Evolutionary conservation across 2,329 filamentous ascomycete genomes (phyloP).

Genomic region (Diaporthe destruens): DNA sequence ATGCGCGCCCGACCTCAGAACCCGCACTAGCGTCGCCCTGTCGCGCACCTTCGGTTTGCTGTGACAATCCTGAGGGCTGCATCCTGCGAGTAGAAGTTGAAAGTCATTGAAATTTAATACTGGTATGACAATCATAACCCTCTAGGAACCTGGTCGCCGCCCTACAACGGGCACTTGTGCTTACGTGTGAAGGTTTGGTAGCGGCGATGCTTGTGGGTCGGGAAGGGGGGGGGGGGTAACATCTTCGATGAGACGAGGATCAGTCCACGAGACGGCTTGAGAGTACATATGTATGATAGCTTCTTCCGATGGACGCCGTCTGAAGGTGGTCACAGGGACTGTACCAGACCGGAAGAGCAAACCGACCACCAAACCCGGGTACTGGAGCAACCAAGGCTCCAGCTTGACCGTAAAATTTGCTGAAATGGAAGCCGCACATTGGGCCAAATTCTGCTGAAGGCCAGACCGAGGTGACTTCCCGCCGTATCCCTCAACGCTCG

Average conservation of each 20-base stretch:
- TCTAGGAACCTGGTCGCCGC: neutral
- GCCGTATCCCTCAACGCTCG: neutral
- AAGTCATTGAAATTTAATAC: neutral
- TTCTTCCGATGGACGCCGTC: conserved; percentile 3
- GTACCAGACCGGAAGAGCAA: neutral
- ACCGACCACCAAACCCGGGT: conserved; percentile 3
- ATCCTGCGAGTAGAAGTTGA: neutral
- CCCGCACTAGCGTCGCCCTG: conserved; percentile 30
- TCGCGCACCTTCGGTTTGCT: neutral
- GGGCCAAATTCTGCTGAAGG: conserved; percentile 26
- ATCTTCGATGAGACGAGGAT: conserved; percentile 17
- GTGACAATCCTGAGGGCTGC: neutral
- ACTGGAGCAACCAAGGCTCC: neutral
- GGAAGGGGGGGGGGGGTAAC: neutral
- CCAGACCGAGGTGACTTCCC: conserved; percentile 14
- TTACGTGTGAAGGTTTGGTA: neutral
- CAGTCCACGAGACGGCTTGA: conserved; percentile 11
- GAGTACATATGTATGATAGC: neutral
- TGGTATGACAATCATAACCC: neutral
- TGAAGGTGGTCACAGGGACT: conserved; percentile 9
- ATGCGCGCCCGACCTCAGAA: conserved; percentile 13
- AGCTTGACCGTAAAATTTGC: neutral
- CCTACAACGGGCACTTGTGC: neutral
- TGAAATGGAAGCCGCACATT: conserved; percentile 2
- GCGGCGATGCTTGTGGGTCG: conserved; percentile 10